phyloP scores from a whole-genome alignment of 257 asterid genomes.

The Orobanche coerulescens region DNA sequence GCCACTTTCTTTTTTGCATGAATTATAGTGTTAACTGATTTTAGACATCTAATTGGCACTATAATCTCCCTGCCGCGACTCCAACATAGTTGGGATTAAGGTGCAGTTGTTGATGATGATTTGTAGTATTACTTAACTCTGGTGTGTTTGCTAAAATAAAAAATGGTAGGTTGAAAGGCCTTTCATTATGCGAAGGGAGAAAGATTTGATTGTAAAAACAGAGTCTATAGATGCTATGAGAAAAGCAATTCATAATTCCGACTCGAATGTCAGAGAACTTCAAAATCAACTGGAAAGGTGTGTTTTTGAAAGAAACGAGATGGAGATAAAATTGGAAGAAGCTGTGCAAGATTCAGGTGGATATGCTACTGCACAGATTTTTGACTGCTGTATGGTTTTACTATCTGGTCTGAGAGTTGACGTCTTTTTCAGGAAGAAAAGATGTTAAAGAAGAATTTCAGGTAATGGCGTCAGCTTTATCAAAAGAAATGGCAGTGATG shows the following conservation, averaged over 20 bases:
- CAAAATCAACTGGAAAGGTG: constrained; percentile 58
- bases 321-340: constrained; percentile 87
- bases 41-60: too few species aligned
- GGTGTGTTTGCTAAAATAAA: constrained; percentile 30
- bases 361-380: constrained; percentile 22
- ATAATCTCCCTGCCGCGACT: too few species aligned
- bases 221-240: constrained; percentile 67
- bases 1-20: too few species aligned
- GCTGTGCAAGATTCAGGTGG: constrained; percentile 83
- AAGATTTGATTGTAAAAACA: constrained; percentile 51
- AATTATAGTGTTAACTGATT: too few species aligned
- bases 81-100: too few species aligned
- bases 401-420: constrained; percentile 20
- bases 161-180: constrained; percentile 77
- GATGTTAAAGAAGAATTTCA: constrained; percentile 84
- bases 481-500: constrained; percentile 80
- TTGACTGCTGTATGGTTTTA: constrained; percentile 14
- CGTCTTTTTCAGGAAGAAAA: constrained; percentile 53
- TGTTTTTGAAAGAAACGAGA: constrained; percentile 61
- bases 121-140: constrained; percentile 11
- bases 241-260: constrained; percentile 47
- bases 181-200: constrained; percentile 67
- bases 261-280: constrained; percentile 64
- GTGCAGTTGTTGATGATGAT: too few species aligned
- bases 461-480: constrained; percentile 87